Evolutionary conservation across 129 eudicot genomes (phyloP), one percentile per base, ranked within the genome.

Genomic region (Deinandra increscens): DNA sequence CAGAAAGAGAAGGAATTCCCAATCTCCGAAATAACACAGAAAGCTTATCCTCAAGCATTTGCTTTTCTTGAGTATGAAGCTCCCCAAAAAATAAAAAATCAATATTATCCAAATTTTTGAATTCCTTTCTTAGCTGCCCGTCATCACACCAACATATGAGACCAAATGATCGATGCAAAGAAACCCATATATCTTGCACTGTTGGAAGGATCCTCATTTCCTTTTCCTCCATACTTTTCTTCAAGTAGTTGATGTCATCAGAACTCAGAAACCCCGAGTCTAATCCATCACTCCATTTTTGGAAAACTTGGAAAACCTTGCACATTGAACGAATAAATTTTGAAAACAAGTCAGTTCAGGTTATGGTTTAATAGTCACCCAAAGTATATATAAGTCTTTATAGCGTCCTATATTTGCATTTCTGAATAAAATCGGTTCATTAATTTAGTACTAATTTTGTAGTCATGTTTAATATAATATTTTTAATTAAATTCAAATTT

Each of bases 141-240:
- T 85, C 91, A 65, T 87, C 81, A 59, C 79, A 87, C 95, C 95
- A 91, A 75, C 95, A 91, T 31, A 87, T 22, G 18, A 90, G 81
- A 60, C 97, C 95, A 74, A 70, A 83, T 2, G 86, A 85, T 33
- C 81, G 66, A 78, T 87, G 85, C 62, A 91, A 81, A 12, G 97
- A 91, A 61, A 90, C 95, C 97, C 97, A 91, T 79, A 78, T 81
- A 81, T 87, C 87, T 79, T 72, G 81, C 39, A 71, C 69, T 15
- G 97, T 84, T 54, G 97, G 97, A 48, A 91, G 89, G 31, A 91
- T 81, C 13, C 60, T 58, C 60, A 6, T 79, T 55, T 87, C 86
- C 80, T 80, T 76, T 67, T 77, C 76, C 64, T 66, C 69, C 66
- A 91, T 81, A 45, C 70, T 79, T 58, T 70, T 84, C 81, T 83